Percentiles rank a stretch among this genome's conserved stretches.
These are phyloP conservation scores for Talaromyces piceae DNA, from an alignment of 2,329 filamentous ascomycete genomes.

Conservation along the genomic window DNA sequence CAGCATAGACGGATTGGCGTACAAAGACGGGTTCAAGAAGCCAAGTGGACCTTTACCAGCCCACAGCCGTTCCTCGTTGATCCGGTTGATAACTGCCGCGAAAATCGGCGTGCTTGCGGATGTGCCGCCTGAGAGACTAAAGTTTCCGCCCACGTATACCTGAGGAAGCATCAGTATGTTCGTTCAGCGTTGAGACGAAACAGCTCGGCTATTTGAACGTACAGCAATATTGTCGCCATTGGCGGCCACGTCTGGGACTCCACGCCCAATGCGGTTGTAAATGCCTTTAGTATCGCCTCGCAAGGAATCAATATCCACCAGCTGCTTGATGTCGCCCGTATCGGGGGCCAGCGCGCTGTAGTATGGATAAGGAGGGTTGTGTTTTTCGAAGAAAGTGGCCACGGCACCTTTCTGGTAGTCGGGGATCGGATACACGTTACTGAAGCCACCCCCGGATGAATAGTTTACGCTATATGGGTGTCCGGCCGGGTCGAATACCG, in stretches of 20 bases:
- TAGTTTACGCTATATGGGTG: slow-evolving; percentile 6
- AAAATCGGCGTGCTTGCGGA: slow-evolving; percentile 11
- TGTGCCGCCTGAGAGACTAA: slow-evolving; percentile 6
- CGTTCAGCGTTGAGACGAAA: background rate
- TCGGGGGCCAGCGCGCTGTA: slow-evolving; percentile 8
- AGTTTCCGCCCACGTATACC: slow-evolving; percentile 4
- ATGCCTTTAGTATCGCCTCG: slow-evolving; percentile 4
- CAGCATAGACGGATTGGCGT: slow-evolving; percentile 9
- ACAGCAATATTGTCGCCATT: slow-evolving; percentile 11
- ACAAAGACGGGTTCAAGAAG: slow-evolving; percentile 7
- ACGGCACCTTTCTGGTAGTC: slow-evolving; percentile 6
- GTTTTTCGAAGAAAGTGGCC: slow-evolving; percentile 6
- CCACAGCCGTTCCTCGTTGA: slow-evolving; percentile 10
- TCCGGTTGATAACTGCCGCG: slow-evolving; percentile 8
- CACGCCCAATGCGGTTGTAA: slow-evolving; percentile 8
- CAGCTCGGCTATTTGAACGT: background rate
- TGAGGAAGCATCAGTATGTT: background rate
- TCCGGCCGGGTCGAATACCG: slow-evolving; percentile 6
- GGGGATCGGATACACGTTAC: slow-evolving; percentile 7
- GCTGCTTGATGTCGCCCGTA: slow-evolving; percentile 8
- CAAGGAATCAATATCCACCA: slow-evolving; percentile 8
- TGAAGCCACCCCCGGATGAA: slow-evolving; percentile 10
- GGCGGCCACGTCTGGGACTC: slow-evolving; percentile 8
- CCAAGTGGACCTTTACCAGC: slow-evolving; percentile 9
- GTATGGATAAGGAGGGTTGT: slow-evolving; percentile 10